These are phyloP conservation scores for Solidago caesia DNA, from an alignment of 129 eudicot species.

Conservation along the genomic window DNA sequence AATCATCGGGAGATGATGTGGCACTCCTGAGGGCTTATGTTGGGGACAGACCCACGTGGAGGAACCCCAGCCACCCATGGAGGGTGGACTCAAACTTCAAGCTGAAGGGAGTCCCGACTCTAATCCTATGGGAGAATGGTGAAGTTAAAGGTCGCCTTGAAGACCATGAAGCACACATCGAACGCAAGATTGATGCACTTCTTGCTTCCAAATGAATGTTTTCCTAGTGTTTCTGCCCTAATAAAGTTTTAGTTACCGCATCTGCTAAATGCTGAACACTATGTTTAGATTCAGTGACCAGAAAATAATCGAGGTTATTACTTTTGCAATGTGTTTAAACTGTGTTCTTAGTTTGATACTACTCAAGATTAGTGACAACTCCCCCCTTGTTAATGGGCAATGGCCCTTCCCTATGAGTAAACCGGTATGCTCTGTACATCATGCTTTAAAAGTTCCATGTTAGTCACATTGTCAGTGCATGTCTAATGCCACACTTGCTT, in stretches of 20 bases:
- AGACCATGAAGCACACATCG: conserved; percentile 88
- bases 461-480: no score
- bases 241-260: conserved; percentile 22
- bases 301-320: conserved; percentile 6
- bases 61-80: conserved; percentile 87
- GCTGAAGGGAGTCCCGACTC: conserved; percentile 86
- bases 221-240: conserved; percentile 1
- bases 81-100: conserved; percentile 69
- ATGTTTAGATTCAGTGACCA: conserved; percentile 13
- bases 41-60: conserved; percentile 90
- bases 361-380: not conserved
- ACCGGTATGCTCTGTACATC: not conserved
- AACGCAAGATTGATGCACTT: conserved; percentile 59
- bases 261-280: conserved; percentile 20
- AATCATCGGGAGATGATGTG: conserved; percentile 51
- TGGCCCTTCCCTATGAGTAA: not conserved
- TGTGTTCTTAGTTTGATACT: conserved; percentile 13
- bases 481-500: no score
- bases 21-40: conserved; percentile 79
- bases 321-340: not conserved
- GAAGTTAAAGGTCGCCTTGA: conserved; percentile 75
- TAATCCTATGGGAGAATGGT: conserved; percentile 73
- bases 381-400: not conserved
- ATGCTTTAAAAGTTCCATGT: no score
- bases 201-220: conserved; percentile 37